Percentiles rank a stretch among this genome's conserved stretches.
Conservation (phyloP, 768 basidiomycete species). For the Boletus sensibilis region DNA sequence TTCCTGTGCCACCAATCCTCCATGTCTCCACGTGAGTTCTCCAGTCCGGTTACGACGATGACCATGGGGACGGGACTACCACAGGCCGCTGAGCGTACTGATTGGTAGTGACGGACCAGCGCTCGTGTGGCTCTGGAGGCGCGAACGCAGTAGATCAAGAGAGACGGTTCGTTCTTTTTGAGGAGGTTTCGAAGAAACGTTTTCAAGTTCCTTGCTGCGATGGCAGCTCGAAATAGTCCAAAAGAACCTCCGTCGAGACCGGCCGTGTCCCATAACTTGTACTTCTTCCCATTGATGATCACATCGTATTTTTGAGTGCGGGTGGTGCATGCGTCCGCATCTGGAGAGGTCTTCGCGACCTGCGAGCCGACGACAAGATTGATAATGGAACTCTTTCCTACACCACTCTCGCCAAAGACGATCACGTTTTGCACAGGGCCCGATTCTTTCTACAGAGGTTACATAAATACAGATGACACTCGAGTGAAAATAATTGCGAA, state of each 20-base stretch:
- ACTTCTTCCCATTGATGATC: conserved; percentile 17
- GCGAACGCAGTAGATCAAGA: conserved; percentile 43
- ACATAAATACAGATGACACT: not conserved
- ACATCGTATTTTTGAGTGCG: conserved; percentile 26
- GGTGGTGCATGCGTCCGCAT: conserved; percentile 39
- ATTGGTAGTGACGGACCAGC: conserved; percentile 38
- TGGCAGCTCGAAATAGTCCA: conserved; percentile 23
- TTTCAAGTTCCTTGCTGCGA: conserved; percentile 30
- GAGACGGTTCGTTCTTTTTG: conserved; percentile 34
- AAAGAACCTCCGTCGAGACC: conserved; percentile 36
- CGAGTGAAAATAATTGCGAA: not conserved
- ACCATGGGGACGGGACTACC: conserved; percentile 34
- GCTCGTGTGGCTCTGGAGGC: conserved; percentile 40
- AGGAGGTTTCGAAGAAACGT: conserved; percentile 34
- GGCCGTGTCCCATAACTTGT: conserved; percentile 34
- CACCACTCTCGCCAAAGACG: conserved; percentile 45
- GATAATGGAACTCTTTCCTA: conserved; percentile 44
- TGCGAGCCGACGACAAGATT: conserved; percentile 37
- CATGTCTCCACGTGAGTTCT: conserved; percentile 33
- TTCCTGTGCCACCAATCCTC: conserved; percentile 37
- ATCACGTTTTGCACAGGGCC: conserved; percentile 33
- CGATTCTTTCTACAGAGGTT: conserved; percentile 1
- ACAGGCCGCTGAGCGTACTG: conserved; percentile 33
- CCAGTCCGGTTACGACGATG: conserved; percentile 42
- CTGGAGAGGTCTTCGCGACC: conserved; percentile 32